Conservation (phyloP, 148 eudicot genomes). For the Pharnaceum exiguum region DNA sequence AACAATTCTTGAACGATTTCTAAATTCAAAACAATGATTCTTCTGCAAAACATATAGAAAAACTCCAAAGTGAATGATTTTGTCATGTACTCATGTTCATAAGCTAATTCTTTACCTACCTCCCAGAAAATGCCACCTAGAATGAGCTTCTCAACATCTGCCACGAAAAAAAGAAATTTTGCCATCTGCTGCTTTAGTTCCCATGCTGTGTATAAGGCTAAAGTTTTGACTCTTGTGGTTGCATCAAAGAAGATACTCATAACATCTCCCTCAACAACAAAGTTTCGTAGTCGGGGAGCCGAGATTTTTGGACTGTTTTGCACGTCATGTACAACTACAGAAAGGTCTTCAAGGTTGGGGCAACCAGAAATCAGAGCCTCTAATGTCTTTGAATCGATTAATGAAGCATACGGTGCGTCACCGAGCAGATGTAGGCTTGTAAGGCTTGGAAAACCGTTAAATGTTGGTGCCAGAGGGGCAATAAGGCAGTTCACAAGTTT, state of each 20-base stretch:
- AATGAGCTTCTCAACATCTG: not conserved
- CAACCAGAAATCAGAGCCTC: constrained; percentile 3
- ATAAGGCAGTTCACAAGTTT: not conserved
- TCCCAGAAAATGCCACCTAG: not conserved
- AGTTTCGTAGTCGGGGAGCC: constrained; percentile 3
- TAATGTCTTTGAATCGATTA: not conserved
- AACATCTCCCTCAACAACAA: not conserved
- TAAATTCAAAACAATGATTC: not conserved
- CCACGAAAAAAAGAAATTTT: constrained; percentile 3
- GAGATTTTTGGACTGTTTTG: not conserved
- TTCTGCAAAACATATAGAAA: not conserved
- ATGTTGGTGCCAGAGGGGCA: constrained; percentile 1
- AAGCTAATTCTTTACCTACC: not conserved
- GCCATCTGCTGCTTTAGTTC: not conserved
- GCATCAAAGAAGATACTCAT: not conserved
- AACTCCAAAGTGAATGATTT: not conserved
- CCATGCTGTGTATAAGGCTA: not conserved
- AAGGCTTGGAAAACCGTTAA: constrained; percentile 14
- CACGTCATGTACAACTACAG: not conserved
- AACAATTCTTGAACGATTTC: not conserved
- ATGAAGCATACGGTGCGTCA: too few species aligned
- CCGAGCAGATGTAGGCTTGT: not conserved
- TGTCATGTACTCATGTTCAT: not conserved
- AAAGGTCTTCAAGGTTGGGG: constrained; percentile 9
- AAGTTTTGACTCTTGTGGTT: constrained; percentile 3